Evolutionary conservation across 805 yeast species (phyloP), one percentile per base, ranked within the genome.

Genomic region (Metschnikowia reukaufii): DNA sequence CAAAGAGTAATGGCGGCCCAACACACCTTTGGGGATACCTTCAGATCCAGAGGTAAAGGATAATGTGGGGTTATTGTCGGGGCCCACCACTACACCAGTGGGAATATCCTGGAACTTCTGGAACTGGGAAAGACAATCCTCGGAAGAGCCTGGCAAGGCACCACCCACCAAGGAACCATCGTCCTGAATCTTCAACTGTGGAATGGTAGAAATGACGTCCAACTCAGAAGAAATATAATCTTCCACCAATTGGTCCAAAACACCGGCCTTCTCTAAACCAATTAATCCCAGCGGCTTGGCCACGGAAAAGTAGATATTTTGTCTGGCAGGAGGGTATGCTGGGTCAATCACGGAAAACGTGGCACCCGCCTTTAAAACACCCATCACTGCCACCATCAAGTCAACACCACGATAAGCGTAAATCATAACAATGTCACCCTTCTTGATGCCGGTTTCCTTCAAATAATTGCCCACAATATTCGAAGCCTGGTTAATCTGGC

Each of bases 341-440:
- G 99, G 99, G 64, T 94, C 99, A 54, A 94, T 95, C 18, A 94
- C 99, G 8, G 97, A 91, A 66, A 94, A 94, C 0, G 99, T 92
- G 15, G 96, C 98, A 58, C 99, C 99, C 1, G 99, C 98, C 71
- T 94, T 94, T 64, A 94, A 79, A 17, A 90, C 96, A 67, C 98
- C 99, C 87, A 94, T 84, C 15, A 94, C 97, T 5, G 98, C 95
- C 36, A 95, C 88, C 81, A 94, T 88, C 52, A 94, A 74, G 64
- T 94, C 99, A 6, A 94, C 99, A 58, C 97, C 97, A 68, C 99
- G 83, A 61, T 92, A 88, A 20, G 99, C 97, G 64, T 94, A 94
- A 57, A 95, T 91, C 96, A 91, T 91, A 15, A 94, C 98, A 15
- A 94, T 89, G 65, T 94, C 98, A 47, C 98, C 99, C 60, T 86